Evolutionary conservation across 768 basidiomycete genomes (phyloP), one percentile per base, ranked within the genome.

Genomic region (Auricularia sp.): DNA sequence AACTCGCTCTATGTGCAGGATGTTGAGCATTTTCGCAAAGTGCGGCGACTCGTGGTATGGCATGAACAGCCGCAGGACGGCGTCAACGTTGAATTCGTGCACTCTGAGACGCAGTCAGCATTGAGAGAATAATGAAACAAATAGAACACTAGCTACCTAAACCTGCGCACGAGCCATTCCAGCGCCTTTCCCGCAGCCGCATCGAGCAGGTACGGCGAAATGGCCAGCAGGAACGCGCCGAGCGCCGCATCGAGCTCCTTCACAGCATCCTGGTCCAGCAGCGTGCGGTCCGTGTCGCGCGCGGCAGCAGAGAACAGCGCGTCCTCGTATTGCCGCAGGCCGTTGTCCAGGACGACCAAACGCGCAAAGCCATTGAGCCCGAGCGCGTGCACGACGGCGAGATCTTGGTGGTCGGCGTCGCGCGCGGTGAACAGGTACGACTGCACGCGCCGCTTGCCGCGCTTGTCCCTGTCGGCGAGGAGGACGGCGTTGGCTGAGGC

Each of bases 11-110:
- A 93, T 82, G 69, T 87, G 83, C 62, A 98, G 77, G 69, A 99
- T 93, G 2, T 90, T 85, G 33, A 97, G 79, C 81, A 98, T 91
- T 69, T 97, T 96, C 8, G 88, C 83, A 74, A 98, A 98, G 72
- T 98, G 93, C 0, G 91, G 87, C 3, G 95, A 90, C 68, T 95
- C 92, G 70, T 98, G 93, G 72, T 96, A 98, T 0, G 97, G 97
- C 36, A 98, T 77, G 75, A 98, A 98, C 29, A 93, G 78, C 7
- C 86, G 76, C 5, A 98, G 80, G 34, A 94, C 72, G 29, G 83
- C 81, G 63, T 88, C 83, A 63, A 95, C 81, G 70, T 98, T 97
- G 78, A 98, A 93, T 72, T 98, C 94, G 71, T 98, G 83, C 34
- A 98, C 85, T 72, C 96, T 98, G 70, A 18, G 63, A 11, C 4